Base-by-base conservation (phyloP, 768 basidiomycete species). In the Tephrocybe sp. region DNA sequence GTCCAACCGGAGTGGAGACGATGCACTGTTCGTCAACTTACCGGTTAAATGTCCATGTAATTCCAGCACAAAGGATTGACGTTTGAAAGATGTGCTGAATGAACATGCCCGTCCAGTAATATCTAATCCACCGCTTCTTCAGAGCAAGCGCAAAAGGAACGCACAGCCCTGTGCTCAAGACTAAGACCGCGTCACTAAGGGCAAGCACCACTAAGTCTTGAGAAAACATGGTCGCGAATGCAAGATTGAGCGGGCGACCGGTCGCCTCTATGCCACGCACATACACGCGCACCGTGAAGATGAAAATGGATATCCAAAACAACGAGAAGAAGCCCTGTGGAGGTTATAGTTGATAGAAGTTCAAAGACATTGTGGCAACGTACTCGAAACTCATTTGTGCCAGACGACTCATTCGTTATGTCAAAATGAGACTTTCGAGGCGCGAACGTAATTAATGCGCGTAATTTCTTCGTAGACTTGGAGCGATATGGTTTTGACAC, bases 31-130 rank as follows among this genome's bases (percentile, higher is more conserved):
- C 12, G 9, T 25, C 41, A 12, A 58, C 75, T 50, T 54, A 84
- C 90, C 88, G 71, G 58, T 95, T 85, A 65, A 91, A 95, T 0
- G 94, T 97, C 94, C 95, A 98, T 39, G 77, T 84, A 26, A 98
- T 78, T 2, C 88, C 86, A 9, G 75, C 70, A 34, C 77, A 78
- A n/a, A 98, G 76, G 26, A 93, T 81, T 1, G 70, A 60, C 0
- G 88, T 81, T 70, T 98, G 96, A 44, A 85, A 77, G 11, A 77
- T 21, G 68, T 98, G 94, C 62, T 99, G 97, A 1, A 98, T 61
- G 21, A 85, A 59, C 15, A 88, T 54, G 17, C 93, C 94, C 0
- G 78, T 75, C 80, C 81, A 87, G 64, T 89, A 81, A 66, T 94
- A 97, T 30, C 66, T 74, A 58, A 96, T 84, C 86, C 88, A 91